These are phyloP conservation scores for Dioszegia aurantiaca DNA, from an alignment of 768 basidiomycete genomes.

Conservation along the genomic window DNA sequence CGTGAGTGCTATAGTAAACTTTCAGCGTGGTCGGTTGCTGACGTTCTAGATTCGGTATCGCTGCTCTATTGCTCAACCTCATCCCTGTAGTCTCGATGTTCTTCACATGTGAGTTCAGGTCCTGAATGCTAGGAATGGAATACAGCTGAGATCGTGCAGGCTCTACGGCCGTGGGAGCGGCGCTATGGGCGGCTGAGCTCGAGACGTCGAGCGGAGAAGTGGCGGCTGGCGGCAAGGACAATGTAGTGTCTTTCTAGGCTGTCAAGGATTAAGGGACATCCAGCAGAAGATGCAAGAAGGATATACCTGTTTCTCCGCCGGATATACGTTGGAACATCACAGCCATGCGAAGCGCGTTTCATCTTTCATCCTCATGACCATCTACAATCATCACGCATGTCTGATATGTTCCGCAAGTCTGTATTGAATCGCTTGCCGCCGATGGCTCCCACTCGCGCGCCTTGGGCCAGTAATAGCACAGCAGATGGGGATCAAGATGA, in stretches of 20 bases:
- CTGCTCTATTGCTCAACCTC: conserved; percentile 62
- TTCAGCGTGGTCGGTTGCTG: not conserved
- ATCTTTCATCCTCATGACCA: too few species aligned
- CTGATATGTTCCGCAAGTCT: conserved; percentile 47
- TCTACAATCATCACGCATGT: conserved; percentile 24
- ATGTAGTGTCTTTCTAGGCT: not conserved
- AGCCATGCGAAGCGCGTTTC: too few species aligned
- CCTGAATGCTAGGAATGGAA: not conserved
- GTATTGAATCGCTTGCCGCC: conserved; percentile 42
- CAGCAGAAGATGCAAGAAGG: too few species aligned
- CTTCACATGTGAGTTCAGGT: conserved; percentile 54
- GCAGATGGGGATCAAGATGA: conserved; percentile 57
- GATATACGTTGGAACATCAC: too few species aligned
- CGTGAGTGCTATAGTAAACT: conserved; percentile 56
- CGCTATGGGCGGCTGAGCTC: conserved; percentile 68
- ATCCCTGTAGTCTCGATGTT: conserved; percentile 63
- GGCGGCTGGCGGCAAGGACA: conserved; percentile 2
- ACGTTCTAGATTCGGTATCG: conserved; percentile 59
- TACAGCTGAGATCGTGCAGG: conserved; percentile 39
- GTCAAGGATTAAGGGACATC: too few species aligned
- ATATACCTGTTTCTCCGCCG: too few species aligned
- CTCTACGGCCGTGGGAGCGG: conserved; percentile 67
- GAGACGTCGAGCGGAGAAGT: conserved; percentile 54
- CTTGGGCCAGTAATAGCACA: conserved; percentile 36
- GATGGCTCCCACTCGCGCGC: conserved; percentile 44